A percentile compares a stretch with the other conserved stretches of the same genome.
Conservation (phyloP, 257 asterid species). For the Fraxinus quadrangulata region DNA sequence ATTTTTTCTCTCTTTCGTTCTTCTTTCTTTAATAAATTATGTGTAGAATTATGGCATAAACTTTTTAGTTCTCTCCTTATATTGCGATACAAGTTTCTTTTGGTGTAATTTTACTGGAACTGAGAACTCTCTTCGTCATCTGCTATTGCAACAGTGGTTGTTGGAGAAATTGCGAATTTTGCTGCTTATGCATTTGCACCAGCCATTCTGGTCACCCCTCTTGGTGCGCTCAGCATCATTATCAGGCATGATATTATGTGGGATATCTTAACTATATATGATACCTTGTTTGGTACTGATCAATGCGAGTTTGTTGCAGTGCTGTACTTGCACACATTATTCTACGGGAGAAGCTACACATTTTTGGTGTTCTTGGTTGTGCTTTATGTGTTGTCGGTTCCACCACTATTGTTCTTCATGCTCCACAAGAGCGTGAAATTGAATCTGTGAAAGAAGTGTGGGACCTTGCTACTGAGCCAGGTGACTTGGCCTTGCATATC, state of each 20-base stretch:
- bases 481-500: constrained; percentile 36
- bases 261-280: constrained; percentile 24
- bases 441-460: constrained; percentile 95
- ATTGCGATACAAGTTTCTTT: constrained; percentile 13
- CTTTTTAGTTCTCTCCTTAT: neutral
- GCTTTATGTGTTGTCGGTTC: constrained; percentile 97
- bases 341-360: constrained; percentile 78
- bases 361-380: constrained; percentile 94
- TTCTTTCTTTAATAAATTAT: neutral
- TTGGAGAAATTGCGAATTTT: constrained; percentile 97
- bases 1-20: neutral
- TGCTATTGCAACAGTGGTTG: constrained; percentile 70
- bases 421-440: constrained; percentile 94
- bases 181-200: constrained; percentile 99
- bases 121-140: constrained; percentile 21
- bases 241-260: constrained; percentile 67
- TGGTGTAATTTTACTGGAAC: neutral
- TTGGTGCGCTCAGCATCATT: constrained; percentile 97
- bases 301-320: constrained; percentile 49
- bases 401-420: constrained; percentile 89
- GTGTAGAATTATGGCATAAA: neutral
- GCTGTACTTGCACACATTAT: constrained; percentile 92
- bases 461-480: constrained; percentile 97
- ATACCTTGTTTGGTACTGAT: constrained; percentile 39
- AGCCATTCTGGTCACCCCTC: constrained; percentile 97